A percentile compares a stretch with the other conserved stretches of the same genome.
Conservation (phyloP, 495 filamentous ascomycete species). For the Xylaria bambusicola region DNA sequence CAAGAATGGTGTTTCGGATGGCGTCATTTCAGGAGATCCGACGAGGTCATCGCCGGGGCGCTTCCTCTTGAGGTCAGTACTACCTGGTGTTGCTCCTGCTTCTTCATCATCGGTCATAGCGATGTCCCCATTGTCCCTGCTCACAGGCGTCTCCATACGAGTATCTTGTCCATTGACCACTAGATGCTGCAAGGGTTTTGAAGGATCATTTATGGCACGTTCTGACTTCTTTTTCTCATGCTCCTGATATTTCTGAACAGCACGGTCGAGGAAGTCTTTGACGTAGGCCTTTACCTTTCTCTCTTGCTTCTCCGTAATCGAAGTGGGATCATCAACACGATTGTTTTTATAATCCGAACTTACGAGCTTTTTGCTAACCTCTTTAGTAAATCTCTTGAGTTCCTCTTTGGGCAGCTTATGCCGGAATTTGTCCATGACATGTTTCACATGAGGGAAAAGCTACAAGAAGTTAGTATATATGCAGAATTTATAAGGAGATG, state of each 20-base stretch:
- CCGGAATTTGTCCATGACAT: slow-evolving; percentile 82
- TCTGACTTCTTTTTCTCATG: slow-evolving; percentile 62
- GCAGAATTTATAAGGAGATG: no score
- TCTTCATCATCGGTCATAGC: slow-evolving; percentile 62
- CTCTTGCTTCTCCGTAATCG: slow-evolving; percentile 74
- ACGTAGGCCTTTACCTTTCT: slow-evolving; percentile 80
- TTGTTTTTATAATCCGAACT: slow-evolving; percentile 85
- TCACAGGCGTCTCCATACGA: slow-evolving; percentile 31
- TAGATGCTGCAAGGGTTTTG: slow-evolving; percentile 22
- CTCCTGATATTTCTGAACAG: slow-evolving; percentile 69
- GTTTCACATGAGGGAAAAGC: slow-evolving; percentile 81
- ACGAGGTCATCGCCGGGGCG: slow-evolving; percentile 44
- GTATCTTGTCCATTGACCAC: slow-evolving; percentile 22
- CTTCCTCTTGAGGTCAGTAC: slow-evolving; percentile 63
- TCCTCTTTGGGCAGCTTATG: slow-evolving; percentile 83
- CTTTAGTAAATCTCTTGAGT: slow-evolving; percentile 83
- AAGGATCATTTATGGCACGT: slow-evolving; percentile 26
- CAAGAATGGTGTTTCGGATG: slow-evolving; percentile 47
- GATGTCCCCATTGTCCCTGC: slow-evolving; percentile 45
- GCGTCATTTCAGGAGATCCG: slow-evolving; percentile 34
- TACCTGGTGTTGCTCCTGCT: slow-evolving; percentile 34
- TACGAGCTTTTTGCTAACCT: slow-evolving; percentile 85
- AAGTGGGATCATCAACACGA: slow-evolving; percentile 79
- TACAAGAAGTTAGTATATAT: slow-evolving; percentile 42
- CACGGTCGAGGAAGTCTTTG: slow-evolving; percentile 83